Evolutionary conservation across 331 rosid genomes (phyloP).

Genomic region (Rosa hybrid): DNA sequence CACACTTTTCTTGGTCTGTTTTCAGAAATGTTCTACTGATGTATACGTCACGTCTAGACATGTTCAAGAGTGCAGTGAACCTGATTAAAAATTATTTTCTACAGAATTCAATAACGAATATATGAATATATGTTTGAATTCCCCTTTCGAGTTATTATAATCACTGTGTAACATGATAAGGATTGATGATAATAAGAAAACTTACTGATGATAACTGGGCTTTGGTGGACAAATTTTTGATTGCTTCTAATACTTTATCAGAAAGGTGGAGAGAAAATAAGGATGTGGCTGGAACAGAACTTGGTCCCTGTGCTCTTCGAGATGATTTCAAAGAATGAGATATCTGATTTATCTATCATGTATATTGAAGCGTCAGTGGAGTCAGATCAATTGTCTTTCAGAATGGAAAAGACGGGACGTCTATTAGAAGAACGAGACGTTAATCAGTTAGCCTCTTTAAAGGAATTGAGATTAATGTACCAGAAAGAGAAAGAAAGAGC

Average conservation of each 20-base stretch:
- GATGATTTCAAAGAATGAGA: constrained; percentile 13
- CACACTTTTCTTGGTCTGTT: background rate
- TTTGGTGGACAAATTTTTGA: background rate
- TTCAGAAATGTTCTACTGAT: background rate
- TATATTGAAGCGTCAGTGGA: constrained; percentile 18
- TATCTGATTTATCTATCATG: constrained; percentile 9
- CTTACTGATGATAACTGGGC: background rate
- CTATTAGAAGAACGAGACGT: constrained; percentile 12
- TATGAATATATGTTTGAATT: background rate
- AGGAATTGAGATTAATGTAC: constrained; percentile 26
- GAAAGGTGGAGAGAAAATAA: constrained; percentile 26
- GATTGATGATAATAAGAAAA: background rate
- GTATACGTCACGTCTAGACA: background rate
- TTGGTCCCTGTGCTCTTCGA: constrained; percentile 25
- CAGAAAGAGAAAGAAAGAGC: constrained; percentile 25
- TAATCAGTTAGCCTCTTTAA: constrained; percentile 5
- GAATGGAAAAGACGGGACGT: constrained; percentile 14
- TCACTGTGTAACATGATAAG: background rate
- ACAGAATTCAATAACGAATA: background rate
- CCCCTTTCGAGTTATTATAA: background rate
- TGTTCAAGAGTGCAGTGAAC: background rate
- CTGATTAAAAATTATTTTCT: background rate
- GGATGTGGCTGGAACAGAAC: constrained; percentile 29
- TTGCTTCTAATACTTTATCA: constrained; percentile 2
- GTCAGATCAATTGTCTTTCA: constrained; percentile 16